phyloP scores from a whole-genome alignment of 306 rosid species.

The Myrica gale region DNA sequence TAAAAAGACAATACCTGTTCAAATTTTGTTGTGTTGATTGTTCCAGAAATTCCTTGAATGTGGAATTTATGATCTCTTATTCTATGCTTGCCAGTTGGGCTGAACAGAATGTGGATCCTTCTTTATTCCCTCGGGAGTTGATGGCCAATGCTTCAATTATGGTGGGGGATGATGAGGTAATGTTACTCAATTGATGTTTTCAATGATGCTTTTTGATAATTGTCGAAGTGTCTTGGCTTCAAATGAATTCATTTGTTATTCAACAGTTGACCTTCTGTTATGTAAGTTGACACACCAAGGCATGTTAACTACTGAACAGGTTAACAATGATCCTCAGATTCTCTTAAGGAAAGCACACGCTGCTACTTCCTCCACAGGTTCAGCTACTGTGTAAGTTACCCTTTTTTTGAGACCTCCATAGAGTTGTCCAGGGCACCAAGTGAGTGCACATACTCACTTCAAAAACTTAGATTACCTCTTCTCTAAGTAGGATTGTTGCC shows the following conservation, averaged over 20 bases:
- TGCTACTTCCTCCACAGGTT: slow-evolving; percentile 75
- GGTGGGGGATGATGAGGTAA: slow-evolving; percentile 69
- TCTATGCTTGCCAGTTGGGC: slow-evolving; percentile 67
- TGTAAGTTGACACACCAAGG: slow-evolving; percentile 22
- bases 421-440: neutral
- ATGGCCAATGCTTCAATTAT: slow-evolving; percentile 62
- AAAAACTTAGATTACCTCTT: neutral
- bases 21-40: neutral
- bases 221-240: neutral
- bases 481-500: slow-evolving; percentile 59
- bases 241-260: neutral
- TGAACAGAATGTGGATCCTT: slow-evolving; percentile 84
- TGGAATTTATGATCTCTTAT: slow-evolving; percentile 8
- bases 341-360: slow-evolving; percentile 89
- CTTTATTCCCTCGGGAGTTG: slow-evolving; percentile 76
- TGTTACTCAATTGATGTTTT: slow-evolving; percentile 2
- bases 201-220: too few species aligned
- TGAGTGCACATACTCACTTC: neutral
- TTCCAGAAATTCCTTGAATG: slow-evolving; percentile 1
- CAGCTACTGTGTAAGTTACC: slow-evolving; percentile 83
- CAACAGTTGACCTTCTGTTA: neutral
- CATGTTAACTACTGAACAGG: slow-evolving; percentile 49
- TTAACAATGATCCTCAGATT: slow-evolving; percentile 73
- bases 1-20: neutral
- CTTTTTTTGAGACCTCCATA: neutral